Conservation (phyloP, 306 rosid species). For the Lathyrus sativus region DNA sequence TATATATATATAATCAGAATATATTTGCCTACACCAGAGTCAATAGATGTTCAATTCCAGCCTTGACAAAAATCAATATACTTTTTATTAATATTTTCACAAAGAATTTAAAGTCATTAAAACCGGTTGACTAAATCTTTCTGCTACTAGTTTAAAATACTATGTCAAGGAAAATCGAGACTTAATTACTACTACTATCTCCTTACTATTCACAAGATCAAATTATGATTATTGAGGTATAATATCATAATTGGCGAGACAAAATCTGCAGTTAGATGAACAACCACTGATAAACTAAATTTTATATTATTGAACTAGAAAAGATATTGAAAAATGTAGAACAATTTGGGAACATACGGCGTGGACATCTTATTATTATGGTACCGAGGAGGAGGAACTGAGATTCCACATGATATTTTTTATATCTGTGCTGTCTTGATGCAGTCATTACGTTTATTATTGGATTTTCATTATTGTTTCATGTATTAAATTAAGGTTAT, state of each 20-base stretch:
- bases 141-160: conserved; percentile 12
- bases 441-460: conserved; percentile 40
- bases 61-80: not conserved
- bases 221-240: conserved; percentile 20
- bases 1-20: not conserved
- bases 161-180: conserved; percentile 18
- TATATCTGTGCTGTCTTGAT: conserved; percentile 45
- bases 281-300: conserved; percentile 40
- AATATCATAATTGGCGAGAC: conserved; percentile 46
- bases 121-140: conserved; percentile 39
- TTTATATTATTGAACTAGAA: conserved; percentile 39
- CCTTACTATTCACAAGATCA: conserved; percentile 46
- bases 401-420: conserved; percentile 49
- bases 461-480: not conserved
- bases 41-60: not conserved
- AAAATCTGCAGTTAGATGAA: conserved; percentile 59
- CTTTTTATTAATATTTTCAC: not conserved
- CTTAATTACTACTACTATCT: conserved; percentile 3
- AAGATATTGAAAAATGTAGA: conserved; percentile 47
- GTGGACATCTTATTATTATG: conserved; percentile 48
- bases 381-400: conserved; percentile 57
- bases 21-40: not conserved
- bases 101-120: conserved; percentile 37
- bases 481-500: not conserved
- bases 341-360: conserved; percentile 64